phyloP scores from a whole-genome alignment of 371 early-diverging fungal species.

The Apophysomyces ossiformis region DNA sequence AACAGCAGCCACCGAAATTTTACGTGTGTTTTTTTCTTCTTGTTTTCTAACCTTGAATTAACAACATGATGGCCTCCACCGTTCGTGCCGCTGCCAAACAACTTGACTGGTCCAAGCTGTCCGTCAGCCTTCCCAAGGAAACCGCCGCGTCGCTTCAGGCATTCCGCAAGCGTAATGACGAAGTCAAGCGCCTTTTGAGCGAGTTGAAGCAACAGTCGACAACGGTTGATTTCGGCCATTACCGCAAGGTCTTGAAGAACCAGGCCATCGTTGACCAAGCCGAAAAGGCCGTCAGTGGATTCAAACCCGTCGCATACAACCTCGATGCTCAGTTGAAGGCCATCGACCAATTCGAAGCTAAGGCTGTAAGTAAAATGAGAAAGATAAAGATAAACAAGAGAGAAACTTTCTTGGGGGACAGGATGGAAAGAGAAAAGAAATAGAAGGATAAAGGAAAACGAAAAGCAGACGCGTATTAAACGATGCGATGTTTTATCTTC shows the following conservation, averaged over 20 bases:
- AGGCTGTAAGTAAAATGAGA: slow-evolving; percentile 73
- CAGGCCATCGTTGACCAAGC: slow-evolving; percentile 86
- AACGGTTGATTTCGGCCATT: slow-evolving; percentile 87
- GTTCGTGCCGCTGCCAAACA: slow-evolving; percentile 64
- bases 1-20: slow-evolving; percentile 4
- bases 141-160: slow-evolving; percentile 84
- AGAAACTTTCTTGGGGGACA: neutral
- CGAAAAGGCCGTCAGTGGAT: slow-evolving; percentile 80
- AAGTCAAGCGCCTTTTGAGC: slow-evolving; percentile 79
- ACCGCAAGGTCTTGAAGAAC: slow-evolving; percentile 89
- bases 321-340: slow-evolving; percentile 85
- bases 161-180: slow-evolving; percentile 96
- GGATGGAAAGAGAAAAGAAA: slow-evolving; percentile 6
- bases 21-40: slow-evolving; percentile 9
- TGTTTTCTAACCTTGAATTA: slow-evolving; percentile 5
- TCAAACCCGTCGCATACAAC: slow-evolving; percentile 87
- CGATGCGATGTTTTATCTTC: slow-evolving; percentile 10
- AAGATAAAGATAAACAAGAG: too few relatives aligned
- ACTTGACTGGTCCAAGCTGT: slow-evolving; percentile 91
- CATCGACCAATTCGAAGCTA: slow-evolving; percentile 85
- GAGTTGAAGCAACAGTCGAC: slow-evolving; percentile 85
- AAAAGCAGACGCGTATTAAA: neutral
- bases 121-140: slow-evolving; percentile 85
- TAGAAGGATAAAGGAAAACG: neutral
- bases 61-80: slow-evolving; percentile 35